Conservation (phyloP, 2,329 filamentous ascomycete genomes). For the Ophidiomyces ophidiicola region DNA sequence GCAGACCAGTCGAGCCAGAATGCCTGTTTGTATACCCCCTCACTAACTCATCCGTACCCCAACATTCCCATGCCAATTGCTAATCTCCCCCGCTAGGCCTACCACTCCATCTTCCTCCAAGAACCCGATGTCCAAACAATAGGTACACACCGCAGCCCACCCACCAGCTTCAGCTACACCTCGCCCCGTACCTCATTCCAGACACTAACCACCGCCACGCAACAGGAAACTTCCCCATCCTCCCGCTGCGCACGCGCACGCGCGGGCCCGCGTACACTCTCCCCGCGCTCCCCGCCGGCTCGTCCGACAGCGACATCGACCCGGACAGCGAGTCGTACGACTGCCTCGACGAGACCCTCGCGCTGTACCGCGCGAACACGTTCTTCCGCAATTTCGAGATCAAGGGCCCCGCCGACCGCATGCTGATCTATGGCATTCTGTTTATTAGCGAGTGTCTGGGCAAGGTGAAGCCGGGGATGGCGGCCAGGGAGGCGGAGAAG, state of each 20-base stretch:
- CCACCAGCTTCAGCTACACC: background rate
- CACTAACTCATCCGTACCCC: background rate
- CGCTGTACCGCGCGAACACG: constrained; percentile 91
- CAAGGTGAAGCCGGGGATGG: constrained; percentile 69
- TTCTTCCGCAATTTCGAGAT: constrained; percentile 99
- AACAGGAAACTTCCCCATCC: constrained; percentile 81
- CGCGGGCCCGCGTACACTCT: constrained; percentile 90
- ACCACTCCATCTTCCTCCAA: constrained; percentile 93
- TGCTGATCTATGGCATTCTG: constrained; percentile 92
- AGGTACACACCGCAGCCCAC: constrained; percentile 32
- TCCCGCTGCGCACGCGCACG: constrained; percentile 87
- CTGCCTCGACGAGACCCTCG: constrained; percentile 83
- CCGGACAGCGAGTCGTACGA: constrained; percentile 89
- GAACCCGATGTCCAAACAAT: constrained; percentile 57
- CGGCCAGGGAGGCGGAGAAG: constrained; percentile 54
- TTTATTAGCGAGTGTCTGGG: constrained; percentile 82
- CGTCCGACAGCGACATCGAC: constrained; percentile 45
- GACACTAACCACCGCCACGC: constrained; percentile 2
- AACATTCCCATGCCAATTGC: constrained; percentile 3
- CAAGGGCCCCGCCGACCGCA: constrained; percentile 83
- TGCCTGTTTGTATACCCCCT: constrained; percentile 34
- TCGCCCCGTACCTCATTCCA: background rate
- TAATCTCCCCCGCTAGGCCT: constrained; percentile 50
- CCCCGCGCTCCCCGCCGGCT: constrained; percentile 48
- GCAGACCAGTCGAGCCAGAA: constrained; percentile 28